Evolutionary conservation across 257 asterid species (phyloP).

Genomic region (Solanum phureja): DNA sequence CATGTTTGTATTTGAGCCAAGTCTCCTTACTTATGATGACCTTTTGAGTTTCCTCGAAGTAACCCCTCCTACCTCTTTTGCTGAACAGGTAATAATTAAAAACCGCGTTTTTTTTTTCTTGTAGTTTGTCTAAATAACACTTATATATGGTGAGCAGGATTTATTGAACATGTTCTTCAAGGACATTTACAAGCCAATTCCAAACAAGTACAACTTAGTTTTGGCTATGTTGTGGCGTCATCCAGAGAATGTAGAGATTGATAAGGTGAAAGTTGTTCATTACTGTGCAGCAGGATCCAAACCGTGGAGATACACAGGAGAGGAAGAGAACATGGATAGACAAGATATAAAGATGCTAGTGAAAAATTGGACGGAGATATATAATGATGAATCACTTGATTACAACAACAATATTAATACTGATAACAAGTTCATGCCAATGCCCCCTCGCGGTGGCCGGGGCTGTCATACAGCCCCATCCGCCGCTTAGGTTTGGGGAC

Average conservation of each 20-base stretch:
- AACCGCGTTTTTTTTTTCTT: background rate
- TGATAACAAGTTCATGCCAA: background rate
- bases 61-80: slow-evolving; percentile 1
- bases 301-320: slow-evolving; percentile 6
- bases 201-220: slow-evolving; percentile 5
- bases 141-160: background rate
- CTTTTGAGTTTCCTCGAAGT: background rate
- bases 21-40: background rate
- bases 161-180: slow-evolving; percentile 1
- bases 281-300: slow-evolving; percentile 7
- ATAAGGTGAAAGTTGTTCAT: slow-evolving; percentile 3
- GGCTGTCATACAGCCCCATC: background rate
- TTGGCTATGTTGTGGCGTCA: slow-evolving; percentile 8
- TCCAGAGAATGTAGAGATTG: slow-evolving; percentile 3
- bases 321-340: slow-evolving; percentile 4
- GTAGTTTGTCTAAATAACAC: background rate
- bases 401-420: background rate
- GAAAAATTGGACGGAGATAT: slow-evolving; percentile 1
- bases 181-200: slow-evolving; percentile 4
- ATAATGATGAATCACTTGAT: background rate
- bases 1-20: slow-evolving; percentile 1
- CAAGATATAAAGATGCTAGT: slow-evolving; percentile 1
- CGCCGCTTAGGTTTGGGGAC: background rate
- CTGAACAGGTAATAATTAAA: background rate
- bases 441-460: background rate